Conservation (phyloP, 306 rosid genomes). For the Acmispon strigosus region DNA sequence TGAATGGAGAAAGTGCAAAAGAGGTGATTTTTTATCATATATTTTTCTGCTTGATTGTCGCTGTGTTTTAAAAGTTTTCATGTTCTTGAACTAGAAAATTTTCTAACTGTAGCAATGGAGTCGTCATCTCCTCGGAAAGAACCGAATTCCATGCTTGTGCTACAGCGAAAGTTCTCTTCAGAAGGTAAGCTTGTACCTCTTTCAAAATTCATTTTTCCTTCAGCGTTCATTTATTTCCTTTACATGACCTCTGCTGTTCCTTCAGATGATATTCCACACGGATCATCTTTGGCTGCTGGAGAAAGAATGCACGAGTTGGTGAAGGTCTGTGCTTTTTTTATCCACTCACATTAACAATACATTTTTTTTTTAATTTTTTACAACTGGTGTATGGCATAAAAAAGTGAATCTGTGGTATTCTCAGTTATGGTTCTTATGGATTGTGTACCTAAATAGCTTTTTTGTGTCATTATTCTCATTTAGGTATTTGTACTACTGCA, state of each 20-base stretch:
- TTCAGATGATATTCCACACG: slow-evolving; percentile 47
- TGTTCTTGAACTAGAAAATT: slow-evolving; percentile 21
- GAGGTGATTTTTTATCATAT: slow-evolving; percentile 48
- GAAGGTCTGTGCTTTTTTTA: slow-evolving; percentile 51
- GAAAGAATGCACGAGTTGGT: slow-evolving; percentile 82
- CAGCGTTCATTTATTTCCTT: background rate
- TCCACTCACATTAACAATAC: background rate
- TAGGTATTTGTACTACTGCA: slow-evolving; percentile 84
- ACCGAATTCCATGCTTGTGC: slow-evolving; percentile 52
- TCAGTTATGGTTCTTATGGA: slow-evolving; percentile 5
- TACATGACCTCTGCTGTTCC: slow-evolving; percentile 7
- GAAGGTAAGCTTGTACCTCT: slow-evolving; percentile 40
- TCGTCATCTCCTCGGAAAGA: slow-evolving; percentile 79
- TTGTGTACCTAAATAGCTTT: slow-evolving; percentile 14
- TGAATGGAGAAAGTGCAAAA: slow-evolving; percentile 89
- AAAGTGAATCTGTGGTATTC: background rate
- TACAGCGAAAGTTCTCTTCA: slow-evolving; percentile 35
- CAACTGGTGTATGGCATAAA: background rate
- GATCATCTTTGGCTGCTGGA: slow-evolving; percentile 69
- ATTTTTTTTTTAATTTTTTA: background rate
- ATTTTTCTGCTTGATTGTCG: slow-evolving; percentile 4
- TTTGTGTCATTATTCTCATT: background rate
- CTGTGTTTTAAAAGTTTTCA: slow-evolving; percentile 3
- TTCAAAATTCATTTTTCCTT: slow-evolving; percentile 14
- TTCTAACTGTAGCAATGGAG: slow-evolving; percentile 68